A percentile compares a stretch with the other conserved stretches of the same genome.
Evolutionary conservation across 345 rosid species (phyloP).

Genomic region (Euphorbia peplus): DNA sequence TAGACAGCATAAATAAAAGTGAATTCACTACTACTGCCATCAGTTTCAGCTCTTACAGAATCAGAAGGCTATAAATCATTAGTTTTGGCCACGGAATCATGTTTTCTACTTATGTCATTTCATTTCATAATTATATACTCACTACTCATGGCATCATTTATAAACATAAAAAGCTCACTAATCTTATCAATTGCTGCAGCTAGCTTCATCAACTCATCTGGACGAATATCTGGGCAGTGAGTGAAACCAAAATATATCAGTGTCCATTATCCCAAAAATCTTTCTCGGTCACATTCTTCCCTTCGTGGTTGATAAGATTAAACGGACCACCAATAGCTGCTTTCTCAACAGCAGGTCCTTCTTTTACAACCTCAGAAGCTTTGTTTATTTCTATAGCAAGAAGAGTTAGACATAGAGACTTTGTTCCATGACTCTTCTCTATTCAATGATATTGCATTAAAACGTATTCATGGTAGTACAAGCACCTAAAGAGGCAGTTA

Average conservation of each 20-base stretch:
- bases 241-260: constrained; percentile 92
- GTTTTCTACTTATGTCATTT: neutral
- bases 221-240: constrained; percentile 98
- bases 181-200: constrained; percentile 83
- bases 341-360: constrained; percentile 91
- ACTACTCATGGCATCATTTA: neutral
- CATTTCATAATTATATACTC: neutral
- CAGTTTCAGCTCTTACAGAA: neutral
- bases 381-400: constrained; percentile 57
- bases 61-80: neutral
- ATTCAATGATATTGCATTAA: neutral
- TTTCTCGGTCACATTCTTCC: constrained; percentile 72
- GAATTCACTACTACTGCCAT: neutral
- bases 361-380: constrained; percentile 71
- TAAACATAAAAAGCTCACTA: constrained; percentile 49
- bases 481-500: neutral
- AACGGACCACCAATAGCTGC: constrained; percentile 97
- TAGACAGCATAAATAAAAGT: neutral
- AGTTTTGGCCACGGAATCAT: neutral
- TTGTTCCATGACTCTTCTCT: neutral
- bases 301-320: constrained; percentile 77
- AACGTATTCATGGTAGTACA: neutral
- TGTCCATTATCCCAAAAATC: constrained; percentile 88
- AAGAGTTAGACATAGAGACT: neutral
- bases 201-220: constrained; percentile 84